A percentile compares a stretch with the other conserved stretches of the same genome.
Conservation (phyloP, 2,329 filamentous ascomycete genomes). For the Penicillium italicum region DNA sequence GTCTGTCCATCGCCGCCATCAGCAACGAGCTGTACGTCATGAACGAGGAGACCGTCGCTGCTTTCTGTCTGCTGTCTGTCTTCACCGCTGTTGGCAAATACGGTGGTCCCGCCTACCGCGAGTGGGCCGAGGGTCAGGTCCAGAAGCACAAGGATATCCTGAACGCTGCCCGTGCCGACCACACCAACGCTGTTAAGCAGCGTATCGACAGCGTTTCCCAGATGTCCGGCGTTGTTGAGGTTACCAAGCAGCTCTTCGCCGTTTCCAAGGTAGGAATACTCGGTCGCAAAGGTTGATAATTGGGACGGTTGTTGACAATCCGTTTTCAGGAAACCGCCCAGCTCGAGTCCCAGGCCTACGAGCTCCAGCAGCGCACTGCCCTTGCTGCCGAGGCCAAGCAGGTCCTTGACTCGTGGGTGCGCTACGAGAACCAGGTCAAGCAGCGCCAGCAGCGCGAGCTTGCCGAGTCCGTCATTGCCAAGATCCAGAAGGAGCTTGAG, state of each 20-base stretch:
- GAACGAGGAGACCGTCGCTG: constrained; percentile 97
- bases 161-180: constrained; percentile 88
- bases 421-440: constrained; percentile 98
- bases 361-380: constrained; percentile 94
- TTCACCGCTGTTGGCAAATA: constrained; percentile 92
- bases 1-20: constrained; percentile 88
- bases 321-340: constrained; percentile 78
- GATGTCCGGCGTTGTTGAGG: constrained; percentile 87
- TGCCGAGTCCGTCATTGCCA: constrained; percentile 86
- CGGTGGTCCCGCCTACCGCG: constrained; percentile 83
- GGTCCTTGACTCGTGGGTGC: constrained; percentile 96
- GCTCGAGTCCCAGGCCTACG: constrained; percentile 92
- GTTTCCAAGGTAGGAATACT: constrained; percentile 78
- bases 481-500: constrained; percentile 98
- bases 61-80: constrained; percentile 86
- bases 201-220: constrained; percentile 93
- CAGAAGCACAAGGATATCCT: constrained; percentile 93
- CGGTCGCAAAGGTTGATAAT: neutral
- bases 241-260: constrained; percentile 95
- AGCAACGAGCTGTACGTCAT: constrained; percentile 99
- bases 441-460: constrained; percentile 97
- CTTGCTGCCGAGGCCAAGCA: constrained; percentile 89
- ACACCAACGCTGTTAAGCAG: constrained; percentile 90
- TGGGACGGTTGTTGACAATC: constrained; percentile 5
- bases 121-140: constrained; percentile 87